Evolutionary conservation across 2,329 filamentous ascomycete species (phyloP).

Genomic region (Magnaporthiopsis rhizophila): DNA sequence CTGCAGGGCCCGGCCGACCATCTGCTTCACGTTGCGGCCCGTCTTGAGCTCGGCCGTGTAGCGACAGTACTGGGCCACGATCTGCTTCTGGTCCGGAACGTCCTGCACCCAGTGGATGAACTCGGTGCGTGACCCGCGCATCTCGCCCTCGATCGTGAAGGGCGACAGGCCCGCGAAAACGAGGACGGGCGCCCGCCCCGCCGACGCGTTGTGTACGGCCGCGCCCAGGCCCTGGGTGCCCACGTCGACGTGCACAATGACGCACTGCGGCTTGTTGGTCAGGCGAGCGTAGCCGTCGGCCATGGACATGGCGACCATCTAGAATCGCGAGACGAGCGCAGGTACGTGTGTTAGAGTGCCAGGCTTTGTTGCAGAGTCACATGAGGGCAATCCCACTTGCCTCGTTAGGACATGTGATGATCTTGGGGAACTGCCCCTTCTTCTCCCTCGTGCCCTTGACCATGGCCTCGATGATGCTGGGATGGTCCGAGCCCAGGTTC

Average conservation of each 20-base stretch:
- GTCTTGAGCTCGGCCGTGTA: constrained; percentile 78
- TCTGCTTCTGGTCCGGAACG: constrained; percentile 32
- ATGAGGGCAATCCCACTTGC: constrained; percentile 25
- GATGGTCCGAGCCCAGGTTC: constrained; percentile 56
- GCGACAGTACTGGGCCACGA: constrained; percentile 77
- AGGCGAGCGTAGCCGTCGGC: constrained; percentile 65
- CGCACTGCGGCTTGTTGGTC: constrained; percentile 58
- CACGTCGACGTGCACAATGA: constrained; percentile 67
- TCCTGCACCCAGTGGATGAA: constrained; percentile 37
- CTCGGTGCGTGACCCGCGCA: constrained; percentile 31
- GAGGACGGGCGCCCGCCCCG: constrained; percentile 56
- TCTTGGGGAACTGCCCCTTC: constrained; percentile 51
- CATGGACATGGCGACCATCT: constrained; percentile 73
- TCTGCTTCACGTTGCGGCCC: constrained; percentile 79
- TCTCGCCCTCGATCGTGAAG: constrained; percentile 33
- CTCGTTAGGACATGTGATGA: constrained; percentile 69
- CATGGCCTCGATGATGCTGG: constrained; percentile 67
- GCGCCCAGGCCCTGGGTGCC: constrained; percentile 66
- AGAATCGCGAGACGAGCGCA: not conserved
- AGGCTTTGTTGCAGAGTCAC: not conserved
- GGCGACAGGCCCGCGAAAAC: constrained; percentile 36
- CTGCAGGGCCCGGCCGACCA: constrained; percentile 76
- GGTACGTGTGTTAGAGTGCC: not conserved
- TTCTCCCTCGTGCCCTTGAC: constrained; percentile 62
- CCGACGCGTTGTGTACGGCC: constrained; percentile 63